Base-by-base conservation (phyloP, 2,329 filamentous ascomycete species). In the Emericellopsis atlantica region DNA sequence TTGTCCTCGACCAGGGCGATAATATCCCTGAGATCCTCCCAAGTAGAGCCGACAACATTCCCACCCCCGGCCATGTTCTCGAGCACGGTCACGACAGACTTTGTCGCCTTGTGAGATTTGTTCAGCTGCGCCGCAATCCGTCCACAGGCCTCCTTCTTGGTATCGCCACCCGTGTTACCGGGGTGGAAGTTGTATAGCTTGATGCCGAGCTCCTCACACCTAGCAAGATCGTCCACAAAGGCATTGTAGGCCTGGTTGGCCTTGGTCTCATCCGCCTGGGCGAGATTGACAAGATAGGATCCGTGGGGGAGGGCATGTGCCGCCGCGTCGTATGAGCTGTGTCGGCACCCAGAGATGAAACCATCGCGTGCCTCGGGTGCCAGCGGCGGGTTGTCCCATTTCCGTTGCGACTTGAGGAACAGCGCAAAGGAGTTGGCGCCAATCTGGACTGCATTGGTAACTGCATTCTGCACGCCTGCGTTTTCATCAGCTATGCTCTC, bases 171-270 rank as follows among this genome's bases (percentile, higher is more conserved):
- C 2, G 82, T 82, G 43, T 81, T 89, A 16, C 92, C 92, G 0
- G 92, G 92, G 56, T 98, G 92, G 65, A 98, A 96, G 62, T 98
- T 98, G 68, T 96, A 98, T n/a, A 95, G 72, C 46, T 66, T 71
- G 53, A 98, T 95, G 2, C 88, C 87, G 1, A 98, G 75, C 36
- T 73, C 70, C 54, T 95, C 84, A 59, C 92, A 96, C 9, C 92
- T 79, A 39, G 76, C 66, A 1, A 98, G 69, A 57, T 98, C 92
- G 51, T 98, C 89, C 14, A 94, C 55, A 59, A 98, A 98, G 43
- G 79, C 76, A 32, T 68, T 72, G 56, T 94, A 95, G 1, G 89
- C 89, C 64, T 96, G 88, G 40, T 78, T 72, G 2, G 88, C 85
- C 58, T 94, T 93, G 32, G 71, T 72, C 22, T 74, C 59, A 53